A percentile compares a stretch with the other conserved stretches of the same genome.
These are phyloP conservation scores for Diatrype stigma DNA, from an alignment of 2,329 filamentous ascomycete species.

Conservation along the genomic window DNA sequence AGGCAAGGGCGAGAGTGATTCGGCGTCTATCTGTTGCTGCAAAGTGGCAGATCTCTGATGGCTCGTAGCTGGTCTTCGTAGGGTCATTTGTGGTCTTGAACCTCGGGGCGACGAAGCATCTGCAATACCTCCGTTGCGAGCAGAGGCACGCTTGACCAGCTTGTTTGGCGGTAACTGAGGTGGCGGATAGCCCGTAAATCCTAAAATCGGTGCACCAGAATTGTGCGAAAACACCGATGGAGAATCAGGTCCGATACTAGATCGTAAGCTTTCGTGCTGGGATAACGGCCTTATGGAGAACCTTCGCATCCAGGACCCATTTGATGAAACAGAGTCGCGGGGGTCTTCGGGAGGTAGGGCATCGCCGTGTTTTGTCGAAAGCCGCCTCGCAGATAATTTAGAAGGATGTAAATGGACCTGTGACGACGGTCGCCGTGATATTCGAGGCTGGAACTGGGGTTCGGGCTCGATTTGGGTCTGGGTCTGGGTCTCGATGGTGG, in stretches of 20 bases:
- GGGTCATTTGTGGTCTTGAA: constrained; percentile 58
- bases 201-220: constrained; percentile 62
- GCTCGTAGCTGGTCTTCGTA: constrained; percentile 73
- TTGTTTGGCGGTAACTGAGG: constrained; percentile 63
- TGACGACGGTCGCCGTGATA: constrained; percentile 19
- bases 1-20: constrained; percentile 18
- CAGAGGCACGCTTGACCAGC: constrained; percentile 68
- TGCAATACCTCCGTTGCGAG: constrained; percentile 44
- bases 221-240: constrained; percentile 64
- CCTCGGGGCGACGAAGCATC: constrained; percentile 41
- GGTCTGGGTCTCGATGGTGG: neutral
- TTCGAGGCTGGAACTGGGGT: constrained; percentile 21
- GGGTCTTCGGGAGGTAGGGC: constrained; percentile 37
- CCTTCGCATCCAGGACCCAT: constrained; percentile 68
- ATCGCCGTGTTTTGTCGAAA: constrained; percentile 31
- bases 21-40: constrained; percentile 41
- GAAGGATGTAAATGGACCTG: constrained; percentile 33
- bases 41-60: constrained; percentile 72
- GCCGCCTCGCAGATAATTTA: constrained; percentile 37
- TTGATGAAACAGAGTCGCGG: constrained; percentile 57
- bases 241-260: constrained; percentile 62
- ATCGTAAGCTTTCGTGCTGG: constrained; percentile 60
- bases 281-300: constrained; percentile 63
- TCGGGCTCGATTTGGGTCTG: constrained; percentile 6
- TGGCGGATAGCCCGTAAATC: constrained; percentile 32